Percentiles rank a stretch among this genome's conserved stretches.
phyloP scores from a whole-genome alignment of 176 grass and related monocot genomes.

The Musa troglodytarum region DNA sequence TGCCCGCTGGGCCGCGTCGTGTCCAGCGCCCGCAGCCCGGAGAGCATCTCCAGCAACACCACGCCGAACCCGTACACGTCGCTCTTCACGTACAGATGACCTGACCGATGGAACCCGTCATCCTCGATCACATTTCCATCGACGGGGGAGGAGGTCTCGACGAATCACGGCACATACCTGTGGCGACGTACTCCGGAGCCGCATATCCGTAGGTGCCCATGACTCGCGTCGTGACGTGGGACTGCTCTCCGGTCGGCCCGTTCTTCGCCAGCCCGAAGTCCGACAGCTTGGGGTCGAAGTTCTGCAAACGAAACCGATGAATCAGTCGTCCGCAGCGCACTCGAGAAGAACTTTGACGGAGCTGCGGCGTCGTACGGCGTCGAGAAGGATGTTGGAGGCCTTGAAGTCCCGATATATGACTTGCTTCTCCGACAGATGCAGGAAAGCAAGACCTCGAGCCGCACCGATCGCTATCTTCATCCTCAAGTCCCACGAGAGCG shows the following conservation, averaged over 20 bases:
- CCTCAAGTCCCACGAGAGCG: slow-evolving; percentile 35
- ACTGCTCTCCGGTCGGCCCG: slow-evolving; percentile 45
- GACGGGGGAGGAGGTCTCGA: background rate
- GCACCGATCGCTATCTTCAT: slow-evolving; percentile 45
- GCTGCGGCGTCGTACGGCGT: slow-evolving; percentile 20
- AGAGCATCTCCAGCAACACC: slow-evolving; percentile 62
- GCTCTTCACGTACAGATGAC: slow-evolving; percentile 75
- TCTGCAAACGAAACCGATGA: slow-evolving; percentile 15
- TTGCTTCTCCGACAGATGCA: slow-evolving; percentile 37
- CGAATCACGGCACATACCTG: slow-evolving; percentile 32
- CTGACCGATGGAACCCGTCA: slow-evolving; percentile 7
- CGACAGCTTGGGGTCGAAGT: slow-evolving; percentile 67
- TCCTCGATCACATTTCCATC: background rate
- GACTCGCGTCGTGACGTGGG: slow-evolving; percentile 70
- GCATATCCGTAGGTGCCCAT: slow-evolving; percentile 90
- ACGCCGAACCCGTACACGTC: slow-evolving; percentile 81
- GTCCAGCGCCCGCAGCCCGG: slow-evolving; percentile 58
- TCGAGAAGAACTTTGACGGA: background rate
- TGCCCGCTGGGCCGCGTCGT: slow-evolving; percentile 37
- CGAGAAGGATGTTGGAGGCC: slow-evolving; percentile 44
- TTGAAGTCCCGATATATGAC: slow-evolving; percentile 52
- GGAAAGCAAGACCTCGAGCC: slow-evolving; percentile 43
- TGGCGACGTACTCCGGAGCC: slow-evolving; percentile 87
- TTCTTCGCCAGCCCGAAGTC: slow-evolving; percentile 92
- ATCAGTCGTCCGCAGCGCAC: background rate